Conservation (phyloP, 169 alveolate genomes). For the Eimeria maxima region DNA sequence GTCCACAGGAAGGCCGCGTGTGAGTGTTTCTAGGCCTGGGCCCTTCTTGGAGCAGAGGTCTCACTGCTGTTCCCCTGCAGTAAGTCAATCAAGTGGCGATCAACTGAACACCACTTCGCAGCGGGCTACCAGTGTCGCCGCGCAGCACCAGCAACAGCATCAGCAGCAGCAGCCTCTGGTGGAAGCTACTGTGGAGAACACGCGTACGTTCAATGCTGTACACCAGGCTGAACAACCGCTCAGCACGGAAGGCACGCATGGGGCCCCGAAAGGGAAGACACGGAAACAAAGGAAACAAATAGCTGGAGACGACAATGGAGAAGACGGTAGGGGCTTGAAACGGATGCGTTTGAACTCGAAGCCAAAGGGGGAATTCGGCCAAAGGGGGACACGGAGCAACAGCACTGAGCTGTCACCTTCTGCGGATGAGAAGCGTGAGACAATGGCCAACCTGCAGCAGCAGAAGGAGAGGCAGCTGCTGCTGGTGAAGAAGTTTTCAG, state of each 20-base stretch:
- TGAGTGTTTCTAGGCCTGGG: neutral
- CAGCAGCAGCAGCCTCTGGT: neutral
- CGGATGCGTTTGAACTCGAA: neutral
- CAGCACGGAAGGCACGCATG: neutral
- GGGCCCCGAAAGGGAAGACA: neutral
- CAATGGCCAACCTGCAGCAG: neutral
- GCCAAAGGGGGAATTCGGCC: neutral
- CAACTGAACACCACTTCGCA: neutral
- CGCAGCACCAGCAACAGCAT: neutral
- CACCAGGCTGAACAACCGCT: neutral
- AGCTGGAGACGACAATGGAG: neutral
- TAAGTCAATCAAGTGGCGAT: neutral
- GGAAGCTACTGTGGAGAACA: neutral
- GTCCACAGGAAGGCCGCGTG: neutral
- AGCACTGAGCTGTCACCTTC: neutral
- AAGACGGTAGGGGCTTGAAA: neutral
- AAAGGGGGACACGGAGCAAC: neutral
- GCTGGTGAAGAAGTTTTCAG: slow-evolving; percentile 42
- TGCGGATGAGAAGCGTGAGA: neutral
- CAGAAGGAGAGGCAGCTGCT: neutral
- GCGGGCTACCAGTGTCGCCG: neutral
- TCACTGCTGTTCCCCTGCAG: neutral
- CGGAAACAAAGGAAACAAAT: neutral
- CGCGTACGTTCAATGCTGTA: neutral
- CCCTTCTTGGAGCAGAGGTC: neutral